These are phyloP conservation scores for Geotrichum bryndzae DNA, from an alignment of 1,139 yeast genomes.

Conservation along the genomic window DNA sequence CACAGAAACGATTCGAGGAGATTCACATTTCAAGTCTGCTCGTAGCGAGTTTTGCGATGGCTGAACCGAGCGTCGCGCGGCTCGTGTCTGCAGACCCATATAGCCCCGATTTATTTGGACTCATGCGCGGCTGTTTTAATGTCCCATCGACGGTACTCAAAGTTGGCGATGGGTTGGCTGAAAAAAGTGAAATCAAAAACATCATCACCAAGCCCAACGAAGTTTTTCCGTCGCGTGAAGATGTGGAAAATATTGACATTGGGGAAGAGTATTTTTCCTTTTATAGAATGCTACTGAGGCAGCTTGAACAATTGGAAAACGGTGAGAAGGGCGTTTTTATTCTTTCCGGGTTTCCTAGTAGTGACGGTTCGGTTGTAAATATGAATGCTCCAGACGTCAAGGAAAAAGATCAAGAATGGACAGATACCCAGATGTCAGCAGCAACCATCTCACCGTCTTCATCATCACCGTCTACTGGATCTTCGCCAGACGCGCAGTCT, in stretches of 20 bases:
- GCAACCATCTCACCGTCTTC: neutral
- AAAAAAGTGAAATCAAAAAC: neutral
- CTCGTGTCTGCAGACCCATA: conserved; percentile 1
- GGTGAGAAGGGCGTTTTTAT: conserved; percentile 3
- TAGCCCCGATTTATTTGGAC: conserved; percentile 15
- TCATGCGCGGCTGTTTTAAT: conserved; percentile 11
- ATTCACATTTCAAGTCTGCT: conserved; percentile 11
- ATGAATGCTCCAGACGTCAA: neutral
- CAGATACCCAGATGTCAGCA: neutral
- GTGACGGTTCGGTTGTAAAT: neutral
- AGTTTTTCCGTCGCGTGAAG: conserved; percentile 3
- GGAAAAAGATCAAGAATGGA: neutral
- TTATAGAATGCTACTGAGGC: conserved; percentile 4
- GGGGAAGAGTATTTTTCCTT: neutral
- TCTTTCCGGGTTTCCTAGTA: neutral
- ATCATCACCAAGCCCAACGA: neutral
- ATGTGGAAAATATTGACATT: conserved; percentile 2
- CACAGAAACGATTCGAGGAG: conserved; percentile 1
- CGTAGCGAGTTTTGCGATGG: conserved; percentile 12
- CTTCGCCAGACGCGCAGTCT: neutral
- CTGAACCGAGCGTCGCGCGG: conserved; percentile 11
- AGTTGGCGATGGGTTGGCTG: neutral
- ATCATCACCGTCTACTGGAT: neutral
- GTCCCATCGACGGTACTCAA: neutral
- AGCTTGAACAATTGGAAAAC: neutral